phyloP scores from a whole-genome alignment of 257 asterid species.

The Capsicum pubescens region DNA sequence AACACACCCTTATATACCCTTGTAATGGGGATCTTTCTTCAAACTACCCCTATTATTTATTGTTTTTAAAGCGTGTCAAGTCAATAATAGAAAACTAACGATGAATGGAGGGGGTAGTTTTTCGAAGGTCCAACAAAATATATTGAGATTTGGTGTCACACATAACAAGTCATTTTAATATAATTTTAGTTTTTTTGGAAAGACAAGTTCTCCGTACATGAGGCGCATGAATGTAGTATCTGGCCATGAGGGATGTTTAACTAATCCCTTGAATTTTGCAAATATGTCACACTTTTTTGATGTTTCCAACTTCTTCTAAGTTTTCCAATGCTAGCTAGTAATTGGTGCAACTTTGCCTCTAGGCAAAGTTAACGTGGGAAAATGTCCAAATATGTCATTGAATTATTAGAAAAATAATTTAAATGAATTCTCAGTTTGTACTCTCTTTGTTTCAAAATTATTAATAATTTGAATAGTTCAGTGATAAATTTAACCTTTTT shows the following conservation, averaged over 20 bases:
- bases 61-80: too few species aligned
- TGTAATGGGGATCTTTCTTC: too few species aligned
- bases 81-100: too few species aligned
- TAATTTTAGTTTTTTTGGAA: not conserved
- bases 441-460: too few species aligned
- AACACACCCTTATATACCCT: too few species aligned
- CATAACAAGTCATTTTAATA: not conserved
- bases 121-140: not conserved
- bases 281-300: slow-evolving; percentile 22
- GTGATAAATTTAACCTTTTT: too few species aligned
- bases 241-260: slow-evolving; percentile 25
- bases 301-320: slow-evolving; percentile 16
- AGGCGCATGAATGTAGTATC: slow-evolving; percentile 39
- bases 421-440: too few species aligned
- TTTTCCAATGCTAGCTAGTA: slow-evolving; percentile 5
- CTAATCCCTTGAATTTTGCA: slow-evolving; percentile 16
- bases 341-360: not conserved
- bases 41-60: too few species aligned
- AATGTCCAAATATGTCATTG: not conserved
- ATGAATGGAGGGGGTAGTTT: too few species aligned
- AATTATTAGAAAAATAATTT: not conserved
- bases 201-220: slow-evolving; percentile 38
- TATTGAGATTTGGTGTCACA: slow-evolving; percentile 20
- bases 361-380: not conserved
- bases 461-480: too few species aligned